Percentiles rank a stretch among this genome's conserved stretches.
phyloP scores from a whole-genome alignment of 202 grass and related monocot species.

The Schoenoplectus triqueter region DNA sequence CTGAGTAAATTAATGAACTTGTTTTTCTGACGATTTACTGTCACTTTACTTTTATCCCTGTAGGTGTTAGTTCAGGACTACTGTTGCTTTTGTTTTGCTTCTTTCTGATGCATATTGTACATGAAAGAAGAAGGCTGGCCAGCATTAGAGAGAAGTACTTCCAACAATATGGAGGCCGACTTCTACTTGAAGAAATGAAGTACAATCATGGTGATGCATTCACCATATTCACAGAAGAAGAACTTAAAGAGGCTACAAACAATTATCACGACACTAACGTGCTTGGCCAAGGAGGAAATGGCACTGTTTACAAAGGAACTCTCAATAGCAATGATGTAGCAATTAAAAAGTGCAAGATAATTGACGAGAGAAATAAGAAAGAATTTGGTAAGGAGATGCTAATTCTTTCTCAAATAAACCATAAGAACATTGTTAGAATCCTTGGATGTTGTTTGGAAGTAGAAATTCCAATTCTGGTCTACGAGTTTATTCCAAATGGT shows the following conservation, averaged over 20 bases:
- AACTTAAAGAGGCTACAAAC: conserved; percentile 57
- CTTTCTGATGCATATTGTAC: conserved; percentile 41
- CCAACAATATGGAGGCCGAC: conserved; percentile 46
- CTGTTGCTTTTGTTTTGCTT: conserved; percentile 42
- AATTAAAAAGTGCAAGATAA: conserved; percentile 51
- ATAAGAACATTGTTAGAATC: conserved; percentile 64
- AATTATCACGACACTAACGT: conserved; percentile 50
- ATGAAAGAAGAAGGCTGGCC: conserved; percentile 48
- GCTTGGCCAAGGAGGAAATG: conserved; percentile 50
- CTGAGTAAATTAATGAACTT: too few species aligned
- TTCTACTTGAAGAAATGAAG: conserved; percentile 63
- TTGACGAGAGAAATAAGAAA: conserved; percentile 63
- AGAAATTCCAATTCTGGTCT: conserved; percentile 57
- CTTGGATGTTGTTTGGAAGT: conserved; percentile 61
- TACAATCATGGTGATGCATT: conserved; percentile 47
- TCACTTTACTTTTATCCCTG: neutral
- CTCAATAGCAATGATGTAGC: conserved; percentile 44
- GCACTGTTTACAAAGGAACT: conserved; percentile 57
- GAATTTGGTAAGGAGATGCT: conserved; percentile 83
- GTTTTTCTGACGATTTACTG: neutral
- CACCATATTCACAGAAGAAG: conserved; percentile 51
- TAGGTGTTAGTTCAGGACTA: conserved; percentile 47
- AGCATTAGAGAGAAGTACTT: conserved; percentile 50
- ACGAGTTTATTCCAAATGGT: conserved; percentile 52
- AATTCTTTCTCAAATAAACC: conserved; percentile 73